Base-by-base conservation (phyloP, 441 rosid species). In the Adansonia gregorii region DNA sequence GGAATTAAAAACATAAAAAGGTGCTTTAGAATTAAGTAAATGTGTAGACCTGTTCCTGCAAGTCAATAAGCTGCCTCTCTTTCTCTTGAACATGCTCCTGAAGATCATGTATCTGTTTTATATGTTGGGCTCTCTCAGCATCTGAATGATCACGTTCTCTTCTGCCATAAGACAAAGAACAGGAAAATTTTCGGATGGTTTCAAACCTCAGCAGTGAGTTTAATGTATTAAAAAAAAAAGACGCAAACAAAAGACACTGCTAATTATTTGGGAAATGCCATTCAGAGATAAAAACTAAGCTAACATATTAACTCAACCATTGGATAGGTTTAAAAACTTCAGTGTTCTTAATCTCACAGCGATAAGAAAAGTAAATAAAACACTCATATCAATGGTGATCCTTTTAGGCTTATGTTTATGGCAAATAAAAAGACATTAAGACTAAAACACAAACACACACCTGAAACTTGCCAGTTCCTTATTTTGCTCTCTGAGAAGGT, bases 101-200 rank as follows among this genome's bases (percentile, higher is more conserved):
- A 78, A 94, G 88, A 65, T 97, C 98, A 67, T 82, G 91, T 59
- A 97, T 81, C 83, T 97, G 90, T 72, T 94, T 93, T 70, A 91
- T 78, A 70, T 87, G 96, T 56, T 96, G 99, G 52, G 89, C 86
- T 85, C 95, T 91, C 86, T 94, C 99, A 83, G 95, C 97, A 79
- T 94, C 99, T 77, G 97, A 90, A 83, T 93, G 98, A 87, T 94
- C 99, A 86, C 93, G 98, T 85, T 96, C 99, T 81, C 98, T 90
- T 86, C 99, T 96, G 93, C 83, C 48, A 72, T 54, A 35, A 35
- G 15, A 55, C 46, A 55, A 82, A 52, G 69, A 76, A 54, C 27
- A 72, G 74, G 68, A 10, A 76, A 17, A 74, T 65, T 71, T 51
- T 78, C 45, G 19, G 54, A 52, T 64, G 35, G 61, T 65, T 35